These are phyloP conservation scores for Epichloe sibirici DNA, from an alignment of 2,329 filamentous ascomycete genomes.

Conservation along the genomic window DNA sequence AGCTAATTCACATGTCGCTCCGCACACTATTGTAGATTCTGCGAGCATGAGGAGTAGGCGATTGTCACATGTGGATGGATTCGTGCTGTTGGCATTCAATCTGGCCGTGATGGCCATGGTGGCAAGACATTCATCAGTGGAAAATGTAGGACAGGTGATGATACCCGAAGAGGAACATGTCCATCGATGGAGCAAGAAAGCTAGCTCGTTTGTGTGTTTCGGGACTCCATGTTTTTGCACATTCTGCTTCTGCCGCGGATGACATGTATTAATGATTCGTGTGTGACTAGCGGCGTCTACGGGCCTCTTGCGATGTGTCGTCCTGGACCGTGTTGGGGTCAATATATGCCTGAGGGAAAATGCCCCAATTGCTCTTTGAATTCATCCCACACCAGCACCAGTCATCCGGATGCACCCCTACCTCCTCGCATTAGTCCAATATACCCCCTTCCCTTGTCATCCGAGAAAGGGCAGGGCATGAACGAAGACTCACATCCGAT, in stretches of 20 bases:
- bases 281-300: too few species aligned
- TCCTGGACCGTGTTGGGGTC: constrained; percentile 32
- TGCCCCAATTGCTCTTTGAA: constrained; percentile 37
- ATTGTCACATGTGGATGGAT: not conserved
- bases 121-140: not conserved
- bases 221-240: not conserved
- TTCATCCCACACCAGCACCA: constrained; percentile 47
- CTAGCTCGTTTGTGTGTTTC: not conserved
- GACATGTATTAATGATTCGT: too few species aligned
- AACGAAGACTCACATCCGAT: constrained; percentile 37
- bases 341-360: constrained; percentile 40
- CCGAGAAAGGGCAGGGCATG: not conserved
- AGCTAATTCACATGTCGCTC: not conserved
- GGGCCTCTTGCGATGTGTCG: not conserved
- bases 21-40: not conserved
- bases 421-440: constrained; percentile 1
- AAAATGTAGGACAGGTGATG: not conserved
- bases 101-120: not conserved
- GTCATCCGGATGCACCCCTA: constrained; percentile 34
- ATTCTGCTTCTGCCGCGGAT: not conserved
- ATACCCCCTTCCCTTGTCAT: not conserved
- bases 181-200: not conserved
- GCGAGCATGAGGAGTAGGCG: not conserved
- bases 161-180: not conserved
- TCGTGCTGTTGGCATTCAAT: not conserved